Base-by-base conservation (phyloP, 306 rosid species). In the Pueraria montana region DNA sequence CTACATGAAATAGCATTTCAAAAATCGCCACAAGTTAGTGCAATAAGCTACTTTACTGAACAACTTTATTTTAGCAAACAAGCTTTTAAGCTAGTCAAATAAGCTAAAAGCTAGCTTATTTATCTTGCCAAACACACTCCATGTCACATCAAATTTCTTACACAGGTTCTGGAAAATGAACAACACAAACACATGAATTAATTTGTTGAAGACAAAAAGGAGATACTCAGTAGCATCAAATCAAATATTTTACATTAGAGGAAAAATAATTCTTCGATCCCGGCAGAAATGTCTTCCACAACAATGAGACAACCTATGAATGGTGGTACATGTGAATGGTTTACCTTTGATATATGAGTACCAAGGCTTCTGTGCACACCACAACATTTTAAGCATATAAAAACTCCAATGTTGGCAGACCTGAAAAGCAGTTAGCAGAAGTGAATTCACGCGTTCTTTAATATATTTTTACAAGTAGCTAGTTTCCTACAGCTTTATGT, bases 351-450 rank as follows among this genome's bases (percentile, higher is more conserved):
- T 87, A 96, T 88, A 83, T 96, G 99, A 34, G 97, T 78, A 67
- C 98, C 99, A 64, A 96, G 99, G 87, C 98, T 90, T 86, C 98
- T 87, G 88, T 96, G 99, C 83, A 90, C 92, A 21, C 99, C 98
- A 52, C 98, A 96, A 79, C 99, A 96, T 82, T 96, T 92, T 88
- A 96, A 86, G 91, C 99, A 96, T 84, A 96, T 77, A 81, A 96
- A 94, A 81, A 96, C 99, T 80, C 99, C 99, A 24, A 96, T 92
- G 84, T 96, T 96, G 55, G 94, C 94, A 82, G 99, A 96, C 90
- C 99, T 96, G 97, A 87, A 85, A 78, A 59, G 59, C 40, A 81
- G 72, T 81, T 27, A 58, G 38, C 14, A 62, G 82, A 75, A 69
- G 43, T 45, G 11, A 64, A 18, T 70, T 76, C 70, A 45, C 50